These are phyloP conservation scores for Vigna hirtella DNA, from an alignment of 306 rosid species.

Conservation along the genomic window DNA sequence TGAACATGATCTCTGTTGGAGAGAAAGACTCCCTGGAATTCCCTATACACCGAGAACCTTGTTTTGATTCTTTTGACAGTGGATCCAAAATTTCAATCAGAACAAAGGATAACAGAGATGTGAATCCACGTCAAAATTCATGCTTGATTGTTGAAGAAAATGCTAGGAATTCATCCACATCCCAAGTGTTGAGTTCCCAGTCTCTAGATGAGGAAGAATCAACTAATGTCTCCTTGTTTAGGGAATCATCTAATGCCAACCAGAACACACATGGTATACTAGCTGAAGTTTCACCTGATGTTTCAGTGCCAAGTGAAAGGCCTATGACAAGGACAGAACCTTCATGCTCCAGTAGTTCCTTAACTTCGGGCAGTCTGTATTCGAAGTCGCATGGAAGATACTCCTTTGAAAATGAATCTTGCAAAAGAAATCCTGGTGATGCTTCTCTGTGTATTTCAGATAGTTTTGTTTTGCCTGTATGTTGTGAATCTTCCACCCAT, in stretches of 20 bases:
- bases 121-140: constrained; percentile 39
- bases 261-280: constrained; percentile 22
- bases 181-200: constrained; percentile 38
- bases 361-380: constrained; percentile 41
- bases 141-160: constrained; percentile 45
- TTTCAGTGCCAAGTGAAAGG: constrained; percentile 46
- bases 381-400: not conserved
- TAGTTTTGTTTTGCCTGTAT: constrained; percentile 28
- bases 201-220: constrained; percentile 48
- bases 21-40: constrained; percentile 34
- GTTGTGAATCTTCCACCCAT: constrained; percentile 38
- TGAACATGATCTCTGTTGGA: not conserved
- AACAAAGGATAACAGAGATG: constrained; percentile 28
- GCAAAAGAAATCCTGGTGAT: constrained; percentile 43
- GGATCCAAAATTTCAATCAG: constrained; percentile 13
- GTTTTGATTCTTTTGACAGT: constrained; percentile 36
- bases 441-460: constrained; percentile 41
- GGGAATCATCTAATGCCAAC: constrained; percentile 34
- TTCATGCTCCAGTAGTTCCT: constrained; percentile 42
- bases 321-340: constrained; percentile 26
- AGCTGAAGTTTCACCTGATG: constrained; percentile 37
- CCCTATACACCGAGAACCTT: constrained; percentile 6
- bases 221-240: constrained; percentile 34
- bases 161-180: constrained; percentile 35
- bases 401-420: not conserved